Percentiles rank a stretch among this genome's conserved stretches.
These are phyloP conservation scores for Nemania diffusa DNA, from an alignment of 2,329 filamentous ascomycete species.

Conservation along the genomic window DNA sequence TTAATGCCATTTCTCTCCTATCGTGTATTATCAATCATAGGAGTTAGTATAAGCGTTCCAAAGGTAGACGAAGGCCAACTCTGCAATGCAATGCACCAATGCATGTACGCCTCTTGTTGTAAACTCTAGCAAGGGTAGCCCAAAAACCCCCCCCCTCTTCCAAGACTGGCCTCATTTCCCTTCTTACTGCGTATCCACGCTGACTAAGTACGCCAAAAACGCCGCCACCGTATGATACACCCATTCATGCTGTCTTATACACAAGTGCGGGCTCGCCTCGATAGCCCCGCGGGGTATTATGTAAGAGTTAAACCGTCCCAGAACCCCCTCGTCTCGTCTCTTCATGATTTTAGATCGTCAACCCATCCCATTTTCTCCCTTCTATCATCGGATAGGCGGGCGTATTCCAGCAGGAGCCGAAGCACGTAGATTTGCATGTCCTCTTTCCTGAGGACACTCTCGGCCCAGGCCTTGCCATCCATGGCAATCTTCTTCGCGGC, in stretches of 20 bases:
- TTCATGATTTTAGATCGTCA: conserved; percentile 56
- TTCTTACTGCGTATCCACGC: conserved; percentile 30
- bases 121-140: conserved; percentile 15
- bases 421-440: conserved; percentile 80
- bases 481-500: conserved; percentile 72
- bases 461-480: conserved; percentile 74
- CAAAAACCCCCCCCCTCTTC: neutral
- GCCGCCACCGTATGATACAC: conserved; percentile 42
- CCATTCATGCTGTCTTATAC: conserved; percentile 22
- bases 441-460: conserved; percentile 72
- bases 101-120: conserved; percentile 10
- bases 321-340: conserved; percentile 20
- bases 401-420: conserved; percentile 72
- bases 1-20: neutral
- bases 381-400: conserved; percentile 62
- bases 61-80: neutral
- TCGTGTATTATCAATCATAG: neutral
- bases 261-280: conserved; percentile 13
- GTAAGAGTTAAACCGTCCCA: neutral
- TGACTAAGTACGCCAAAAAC: conserved; percentile 35
- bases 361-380: conserved; percentile 67
- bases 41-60: neutral
- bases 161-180: neutral
- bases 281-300: conserved; percentile 13
- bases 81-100: conserved; percentile 20